Percentiles rank a stretch among this genome's conserved stretches.
Conservation (phyloP, 805 yeast species). For the Candida methanosorbosa region DNA sequence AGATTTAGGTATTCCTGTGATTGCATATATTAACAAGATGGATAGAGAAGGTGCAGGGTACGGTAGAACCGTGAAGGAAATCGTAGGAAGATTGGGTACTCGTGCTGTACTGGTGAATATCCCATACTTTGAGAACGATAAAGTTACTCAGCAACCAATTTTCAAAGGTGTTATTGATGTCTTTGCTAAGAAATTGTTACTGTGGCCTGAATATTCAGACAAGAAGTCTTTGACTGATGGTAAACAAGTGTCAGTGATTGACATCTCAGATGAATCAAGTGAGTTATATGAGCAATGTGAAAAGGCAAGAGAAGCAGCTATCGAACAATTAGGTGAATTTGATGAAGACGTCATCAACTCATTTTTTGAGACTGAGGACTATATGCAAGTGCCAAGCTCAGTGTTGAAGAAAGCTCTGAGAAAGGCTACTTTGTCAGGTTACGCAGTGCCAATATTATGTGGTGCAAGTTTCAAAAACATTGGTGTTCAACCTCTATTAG, state of each 20-base stretch:
- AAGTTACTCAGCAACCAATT: conserved; percentile 23
- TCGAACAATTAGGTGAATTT: conserved; percentile 77
- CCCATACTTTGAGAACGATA: conserved; percentile 56
- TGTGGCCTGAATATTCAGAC: conserved; percentile 31
- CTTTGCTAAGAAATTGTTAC: conserved; percentile 47
- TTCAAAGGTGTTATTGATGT: conserved; percentile 77
- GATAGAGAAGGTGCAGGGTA: conserved; percentile 95
- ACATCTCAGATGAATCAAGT: conserved; percentile 24
- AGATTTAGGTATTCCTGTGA: conserved; percentile 56
- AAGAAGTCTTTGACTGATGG: conserved; percentile 31
- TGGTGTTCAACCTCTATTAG: conserved; percentile 91
- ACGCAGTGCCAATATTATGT: conserved; percentile 74
- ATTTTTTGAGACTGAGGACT: conserved; percentile 69
- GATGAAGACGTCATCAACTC: conserved; percentile 74
- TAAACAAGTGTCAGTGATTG: conserved; percentile 37
- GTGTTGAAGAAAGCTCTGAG: conserved; percentile 55
- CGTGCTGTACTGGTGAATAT: conserved; percentile 66
- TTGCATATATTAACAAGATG: conserved; percentile 89
- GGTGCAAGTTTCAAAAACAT: conserved; percentile 90
- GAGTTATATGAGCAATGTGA: conserved; percentile 38
- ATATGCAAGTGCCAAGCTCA: conserved; percentile 50
- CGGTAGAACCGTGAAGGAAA: conserved; percentile 80
- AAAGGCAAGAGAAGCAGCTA: conserved; percentile 60
- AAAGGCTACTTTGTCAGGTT: conserved; percentile 47
- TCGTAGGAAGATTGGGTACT: conserved; percentile 67